Base-by-base conservation (phyloP, 1,284 basidiomycete species). In the Irpex rosettiformis region DNA sequence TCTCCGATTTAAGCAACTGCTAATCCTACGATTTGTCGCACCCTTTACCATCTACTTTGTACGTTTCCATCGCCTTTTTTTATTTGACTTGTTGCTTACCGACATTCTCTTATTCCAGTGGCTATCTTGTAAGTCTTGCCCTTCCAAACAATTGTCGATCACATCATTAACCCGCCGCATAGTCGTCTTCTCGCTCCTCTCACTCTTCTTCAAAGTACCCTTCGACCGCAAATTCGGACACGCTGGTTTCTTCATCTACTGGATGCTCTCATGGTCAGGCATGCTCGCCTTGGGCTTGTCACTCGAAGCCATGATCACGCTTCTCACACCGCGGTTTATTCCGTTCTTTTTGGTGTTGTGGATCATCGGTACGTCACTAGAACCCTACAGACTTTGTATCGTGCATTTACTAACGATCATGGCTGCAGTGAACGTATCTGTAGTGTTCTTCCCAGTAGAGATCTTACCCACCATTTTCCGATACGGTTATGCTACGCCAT, bases 181-280 rank as follows among this genome's bases (percentile, higher is more conserved):
- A 58, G 56, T 58, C 47, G 60, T 57, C 28, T 91, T 89, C 69
- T 78, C 85, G 4, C 76, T 91, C 59, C 67, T 92, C 30, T 83
- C 79, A 64, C 69, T 85, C 8, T 87, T 87, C 1, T 92, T 91
- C 74, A 78, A 82, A 42, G 73, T 85, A 4, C 80, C 84, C 27
- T 83, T 87, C 60, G 73, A 71, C 21, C 75, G 78, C 65, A 67
- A 73, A 30, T 85, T 80, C 58, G 80, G 81, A 6, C 69, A 72
- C 27, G 77, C 72, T 0, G 90, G 89, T 0, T 91, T 91, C 70
- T 73, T 91, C 61, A 73, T 91, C 22, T 90, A 88, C 74, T 91
- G 88, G 85, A 86, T 89, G 81, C 72, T 88, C 61, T 82, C 84
- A 58, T 91, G 79, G 79, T 63, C 82, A 52, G 82, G 76, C 13